Conservation (phyloP, 495 filamentous ascomycete species). For the Penicillium atrosanguineum region DNA sequence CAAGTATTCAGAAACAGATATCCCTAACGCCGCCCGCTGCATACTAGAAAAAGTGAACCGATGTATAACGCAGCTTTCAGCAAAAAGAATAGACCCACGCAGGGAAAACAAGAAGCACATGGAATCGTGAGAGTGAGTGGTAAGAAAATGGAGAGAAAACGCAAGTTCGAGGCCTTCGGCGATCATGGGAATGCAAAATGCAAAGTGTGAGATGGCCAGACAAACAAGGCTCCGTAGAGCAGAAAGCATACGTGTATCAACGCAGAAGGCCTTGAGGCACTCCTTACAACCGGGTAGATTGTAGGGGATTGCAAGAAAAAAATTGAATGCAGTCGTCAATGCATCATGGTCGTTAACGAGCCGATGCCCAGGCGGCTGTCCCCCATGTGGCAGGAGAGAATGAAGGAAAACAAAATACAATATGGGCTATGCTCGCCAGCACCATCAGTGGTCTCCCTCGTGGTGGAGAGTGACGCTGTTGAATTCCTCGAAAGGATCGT, state of each 20-base stretch:
- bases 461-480: slow-evolving; percentile 98
- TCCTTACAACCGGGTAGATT: slow-evolving; percentile 27
- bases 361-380: slow-evolving; percentile 28
- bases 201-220: slow-evolving; percentile 11
- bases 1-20: slow-evolving; percentile 3
- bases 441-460: slow-evolving; percentile 66
- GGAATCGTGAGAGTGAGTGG: slow-evolving; percentile 12
- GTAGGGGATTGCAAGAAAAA: slow-evolving; percentile 15
- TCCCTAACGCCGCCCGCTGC: slow-evolving; percentile 31
- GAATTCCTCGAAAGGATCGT: slow-evolving; percentile 98
- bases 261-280: slow-evolving; percentile 24
- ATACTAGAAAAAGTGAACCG: slow-evolving; percentile 11
- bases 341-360: slow-evolving; percentile 41
- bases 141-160: not conserved
- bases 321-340: slow-evolving; percentile 36
- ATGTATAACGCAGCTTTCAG: slow-evolving; percentile 19
- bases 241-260: slow-evolving; percentile 19
- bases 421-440: slow-evolving; percentile 4
- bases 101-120: not conserved
- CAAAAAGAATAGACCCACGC: slow-evolving; percentile 4
- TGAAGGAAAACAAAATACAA: slow-evolving; percentile 9
- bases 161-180: slow-evolving; percentile 10
- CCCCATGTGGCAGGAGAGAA: slow-evolving; percentile 18
- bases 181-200: slow-evolving; percentile 21
- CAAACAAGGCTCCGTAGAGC: slow-evolving; percentile 1